phyloP scores from a whole-genome alignment of 2,329 filamentous ascomycete species.

The Ophioceras dolichostomum region DNA sequence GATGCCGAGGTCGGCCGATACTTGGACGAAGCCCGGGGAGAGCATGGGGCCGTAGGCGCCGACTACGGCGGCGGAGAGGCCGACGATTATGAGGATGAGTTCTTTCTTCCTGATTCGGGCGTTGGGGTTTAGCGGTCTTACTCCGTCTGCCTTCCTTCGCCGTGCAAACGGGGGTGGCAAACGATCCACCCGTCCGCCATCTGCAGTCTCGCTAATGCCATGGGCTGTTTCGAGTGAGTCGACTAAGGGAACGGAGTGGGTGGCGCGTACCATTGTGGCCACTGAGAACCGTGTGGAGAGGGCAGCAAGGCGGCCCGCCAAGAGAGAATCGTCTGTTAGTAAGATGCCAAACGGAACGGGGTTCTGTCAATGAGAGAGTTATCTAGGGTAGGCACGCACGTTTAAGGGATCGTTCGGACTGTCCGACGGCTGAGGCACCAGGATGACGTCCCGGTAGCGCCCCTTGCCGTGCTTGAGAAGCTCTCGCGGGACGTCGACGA shows the following conservation, averaged over 20 bases:
- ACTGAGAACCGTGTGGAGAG: too few species aligned
- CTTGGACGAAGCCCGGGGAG: conserved; percentile 32
- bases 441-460: conserved; percentile 19
- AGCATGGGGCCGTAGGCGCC: conserved; percentile 40
- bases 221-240: too few species aligned
- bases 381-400: conserved; percentile 17
- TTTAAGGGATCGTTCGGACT: conserved; percentile 36
- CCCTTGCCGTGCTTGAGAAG: conserved; percentile 25
- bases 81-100: conserved; percentile 28
- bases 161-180: too few species aligned
- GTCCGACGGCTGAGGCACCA: conserved; percentile 31
- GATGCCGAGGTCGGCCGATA: conserved; percentile 28
- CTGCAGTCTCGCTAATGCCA: too few species aligned
- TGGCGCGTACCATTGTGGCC: background rate
- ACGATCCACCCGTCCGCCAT: too few species aligned
- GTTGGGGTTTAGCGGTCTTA: too few species aligned
- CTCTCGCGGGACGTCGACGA: conserved; percentile 25
- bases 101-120: conserved; percentile 27
- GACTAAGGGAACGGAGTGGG: too few species aligned
- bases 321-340: background rate
- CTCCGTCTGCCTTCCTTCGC: too few species aligned
- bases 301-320: too few species aligned
- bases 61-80: conserved; percentile 31
- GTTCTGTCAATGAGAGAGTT: too few species aligned
- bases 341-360: too few species aligned